Evolutionary conservation across 2,329 filamentous ascomycete species (phyloP), one percentile per base, ranked within the genome.

Genomic region (Alternaria viburni): DNA sequence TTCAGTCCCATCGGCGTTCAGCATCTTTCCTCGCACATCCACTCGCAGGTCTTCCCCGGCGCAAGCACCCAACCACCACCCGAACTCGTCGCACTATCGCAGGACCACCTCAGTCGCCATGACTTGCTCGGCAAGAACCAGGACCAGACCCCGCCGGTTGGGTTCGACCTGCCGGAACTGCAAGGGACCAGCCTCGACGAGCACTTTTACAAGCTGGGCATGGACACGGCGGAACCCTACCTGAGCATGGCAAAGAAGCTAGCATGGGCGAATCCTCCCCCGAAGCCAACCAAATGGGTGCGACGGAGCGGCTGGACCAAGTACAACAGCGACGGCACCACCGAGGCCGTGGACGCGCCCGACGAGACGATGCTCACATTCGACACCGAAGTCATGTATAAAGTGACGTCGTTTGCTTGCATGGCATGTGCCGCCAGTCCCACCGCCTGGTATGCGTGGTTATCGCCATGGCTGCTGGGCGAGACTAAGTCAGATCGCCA

Each of bases 361-460:
- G 86, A 95, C 64, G 94, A 96, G 76, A 82, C 87, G 4, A 90
- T 95, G 85, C 83, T 98, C 58, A 94, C 91, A 41, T 99, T 99
- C 72, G 96, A 99, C 80, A 97, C 94, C 1, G 96, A 99, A 80
- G 94, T 97, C 50, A 90, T 99, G 90, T 99, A 91, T 87, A 97
- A 96, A 77, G 89, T 96, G 76, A 95, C 90, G 69, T 90, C 91
- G 0, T 99, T 93, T 79, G 93, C 96, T 0, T 93, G 97, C 61
- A 98, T 99, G 93, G 96, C 96, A 21, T 98, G 95, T 77, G 96
- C 96, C 13, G 92, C 90, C 17, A 93, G 93, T 70, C 90, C 93
- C 1, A 94, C 89, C 4, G 90, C 93, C 28, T 99, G 96, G 96
- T 99, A 99, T 82, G 93, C 91, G 1, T 99, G 96, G 96, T 81